A percentile compares a stretch with the other conserved stretches of the same genome.
These are phyloP conservation scores for Tetracladium maxilliforme DNA, from an alignment of 2,329 filamentous ascomycete species.

Conservation along the genomic window DNA sequence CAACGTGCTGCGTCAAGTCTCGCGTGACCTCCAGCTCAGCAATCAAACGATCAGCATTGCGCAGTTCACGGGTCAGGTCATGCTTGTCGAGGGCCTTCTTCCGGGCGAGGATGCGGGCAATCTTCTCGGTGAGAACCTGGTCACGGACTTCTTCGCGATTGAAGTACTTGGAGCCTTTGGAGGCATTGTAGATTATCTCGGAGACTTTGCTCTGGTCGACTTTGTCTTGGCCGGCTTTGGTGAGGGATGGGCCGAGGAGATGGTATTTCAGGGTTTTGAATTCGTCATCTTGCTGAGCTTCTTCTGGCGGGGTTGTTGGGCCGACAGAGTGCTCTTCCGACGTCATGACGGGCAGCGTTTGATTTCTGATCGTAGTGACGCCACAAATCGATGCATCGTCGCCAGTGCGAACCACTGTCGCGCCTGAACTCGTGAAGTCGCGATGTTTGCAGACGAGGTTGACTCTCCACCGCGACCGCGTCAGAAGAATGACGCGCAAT, in stretches of 20 bases:
- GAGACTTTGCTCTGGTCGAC: constrained; percentile 94
- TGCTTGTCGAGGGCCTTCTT: constrained; percentile 63
- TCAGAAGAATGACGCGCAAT: no score
- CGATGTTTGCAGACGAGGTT: no score
- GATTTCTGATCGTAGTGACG: no score
- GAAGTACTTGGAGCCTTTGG: constrained; percentile 94
- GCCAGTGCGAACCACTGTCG: no score
- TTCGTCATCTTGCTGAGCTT: no score
- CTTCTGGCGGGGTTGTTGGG: no score
- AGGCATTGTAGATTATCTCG: constrained; percentile 93
- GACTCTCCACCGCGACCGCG: no score
- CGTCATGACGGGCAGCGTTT: no score
- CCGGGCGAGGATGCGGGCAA: constrained; percentile 60
- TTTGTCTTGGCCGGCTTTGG: constrained; percentile 82
- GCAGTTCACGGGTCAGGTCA: constrained; percentile 58
- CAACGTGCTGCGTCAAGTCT: constrained; percentile 71
- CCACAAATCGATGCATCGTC: no score
- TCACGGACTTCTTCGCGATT: constrained; percentile 77
- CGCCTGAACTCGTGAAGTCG: no score
- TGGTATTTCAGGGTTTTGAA: constrained; percentile 73
- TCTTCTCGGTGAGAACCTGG: constrained; percentile 71
- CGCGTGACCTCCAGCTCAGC: constrained; percentile 62
- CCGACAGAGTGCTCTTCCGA: no score
- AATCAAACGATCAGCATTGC: constrained; percentile 69
- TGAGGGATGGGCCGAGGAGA: constrained; percentile 77